phyloP scores from a whole-genome alignment of 345 rosid species.

The Physaria fendleri region DNA sequence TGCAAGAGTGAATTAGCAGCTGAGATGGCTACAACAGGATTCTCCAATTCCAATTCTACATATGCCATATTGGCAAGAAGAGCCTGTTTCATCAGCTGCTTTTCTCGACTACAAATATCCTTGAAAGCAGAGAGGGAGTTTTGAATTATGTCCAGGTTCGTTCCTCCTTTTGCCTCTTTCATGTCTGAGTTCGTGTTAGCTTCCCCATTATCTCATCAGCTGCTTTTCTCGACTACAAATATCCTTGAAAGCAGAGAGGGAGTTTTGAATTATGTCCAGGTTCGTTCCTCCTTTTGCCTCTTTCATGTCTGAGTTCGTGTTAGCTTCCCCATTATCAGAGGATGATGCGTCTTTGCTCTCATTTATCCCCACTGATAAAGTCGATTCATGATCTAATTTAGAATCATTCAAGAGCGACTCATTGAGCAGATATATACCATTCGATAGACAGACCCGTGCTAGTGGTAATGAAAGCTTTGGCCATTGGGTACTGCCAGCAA shows the following conservation, averaged over 20 bases:
- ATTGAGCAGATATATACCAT: constrained; percentile 69
- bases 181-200: constrained; percentile 57
- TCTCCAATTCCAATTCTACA: constrained; percentile 84
- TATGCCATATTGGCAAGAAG: constrained; percentile 74
- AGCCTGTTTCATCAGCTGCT: constrained; percentile 60
- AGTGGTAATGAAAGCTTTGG: constrained; percentile 65
- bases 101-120: constrained; percentile 45
- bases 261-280: constrained; percentile 57
- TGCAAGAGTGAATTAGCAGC: constrained; percentile 67
- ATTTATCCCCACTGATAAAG: constrained; percentile 37
- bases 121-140: constrained; percentile 52
- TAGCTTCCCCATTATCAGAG: constrained; percentile 44
- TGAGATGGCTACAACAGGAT: constrained; percentile 69
- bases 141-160: constrained; percentile 56
- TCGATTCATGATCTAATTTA: constrained; percentile 35
- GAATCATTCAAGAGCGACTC: constrained; percentile 35
- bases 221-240: constrained; percentile 43
- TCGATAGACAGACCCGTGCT: constrained; percentile 75
- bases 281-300: constrained; percentile 66
- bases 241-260: constrained; percentile 54
- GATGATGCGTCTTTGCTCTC: constrained; percentile 37
- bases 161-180: constrained; percentile 71
- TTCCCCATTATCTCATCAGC: constrained; percentile 56
- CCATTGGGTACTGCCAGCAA: constrained; percentile 39
- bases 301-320: constrained; percentile 63